Conservation (phyloP, 331 rosid species). For the Ulmus americana region DNA sequence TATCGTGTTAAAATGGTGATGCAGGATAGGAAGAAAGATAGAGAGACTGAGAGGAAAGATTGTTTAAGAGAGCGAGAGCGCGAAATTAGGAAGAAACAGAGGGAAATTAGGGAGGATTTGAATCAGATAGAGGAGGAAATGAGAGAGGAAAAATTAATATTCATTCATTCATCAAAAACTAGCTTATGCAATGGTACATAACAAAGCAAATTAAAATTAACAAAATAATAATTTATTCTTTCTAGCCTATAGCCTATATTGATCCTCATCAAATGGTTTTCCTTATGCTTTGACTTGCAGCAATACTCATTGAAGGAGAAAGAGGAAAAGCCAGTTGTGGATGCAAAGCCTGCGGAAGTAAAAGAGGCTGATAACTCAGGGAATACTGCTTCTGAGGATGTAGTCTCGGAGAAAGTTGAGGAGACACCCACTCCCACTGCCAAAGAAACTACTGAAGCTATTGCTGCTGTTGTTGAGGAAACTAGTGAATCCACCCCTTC, state of each 20-base stretch:
- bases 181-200: neutral
- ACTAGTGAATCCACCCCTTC: slow-evolving; percentile 24
- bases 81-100: too few relatives aligned
- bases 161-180: too few relatives aligned
- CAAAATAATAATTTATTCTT: too few relatives aligned
- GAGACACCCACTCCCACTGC: slow-evolving; percentile 20
- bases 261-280: neutral
- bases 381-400: slow-evolving; percentile 26
- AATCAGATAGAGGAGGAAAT: too few relatives aligned
- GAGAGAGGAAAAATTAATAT: too few relatives aligned
- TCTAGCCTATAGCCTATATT: too few relatives aligned
- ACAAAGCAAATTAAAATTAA: neutral
- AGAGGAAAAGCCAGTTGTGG: slow-evolving; percentile 38
- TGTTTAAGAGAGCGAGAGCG: too few relatives aligned
- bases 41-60: too few relatives aligned
- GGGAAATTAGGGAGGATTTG: too few relatives aligned
- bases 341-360: slow-evolving; percentile 46
- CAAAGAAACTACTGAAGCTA: slow-evolving; percentile 44
- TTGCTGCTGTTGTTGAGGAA: slow-evolving; percentile 26
- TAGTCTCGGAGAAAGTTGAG: slow-evolving; percentile 13
- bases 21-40: too few relatives aligned
- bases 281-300: slow-evolving; percentile 35
- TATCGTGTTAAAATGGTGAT: too few relatives aligned
- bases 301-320: slow-evolving; percentile 55
- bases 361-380: slow-evolving; percentile 48